These are phyloP conservation scores for Amesomyces nigricolor DNA, from an alignment of 2,329 filamentous ascomycete genomes.

Conservation along the genomic window DNA sequence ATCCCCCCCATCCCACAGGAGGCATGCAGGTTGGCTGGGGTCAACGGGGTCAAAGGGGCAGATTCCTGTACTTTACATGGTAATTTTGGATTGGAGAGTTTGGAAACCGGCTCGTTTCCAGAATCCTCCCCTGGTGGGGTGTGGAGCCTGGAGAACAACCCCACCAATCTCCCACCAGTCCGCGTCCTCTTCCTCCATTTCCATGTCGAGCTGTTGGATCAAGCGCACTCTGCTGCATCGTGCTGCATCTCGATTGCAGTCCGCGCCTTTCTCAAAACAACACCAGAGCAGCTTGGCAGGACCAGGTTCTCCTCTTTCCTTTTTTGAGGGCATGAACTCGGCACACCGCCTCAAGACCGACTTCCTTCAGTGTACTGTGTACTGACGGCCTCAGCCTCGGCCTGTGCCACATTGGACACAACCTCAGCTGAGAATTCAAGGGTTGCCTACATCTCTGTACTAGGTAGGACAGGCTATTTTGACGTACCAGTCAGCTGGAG, in stretches of 20 bases:
- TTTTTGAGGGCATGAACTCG: background rate
- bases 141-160: conserved; percentile 9
- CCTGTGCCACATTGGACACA: too few relatives aligned
- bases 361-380: too few relatives aligned
- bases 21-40: conserved; percentile 15
- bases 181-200: too few relatives aligned
- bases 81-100: conserved; percentile 18
- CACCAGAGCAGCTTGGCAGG: too few relatives aligned
- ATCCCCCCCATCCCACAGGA: background rate
- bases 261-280: too few relatives aligned
- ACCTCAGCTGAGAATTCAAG: too few relatives aligned
- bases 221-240: conserved; percentile 1
- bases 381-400: too few relatives aligned
- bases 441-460: too few relatives aligned
- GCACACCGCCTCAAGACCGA: too few relatives aligned
- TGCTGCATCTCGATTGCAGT: background rate
- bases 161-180: conserved; percentile 4
- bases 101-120: conserved; percentile 23
- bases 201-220: conserved; percentile 5
- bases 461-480: too few relatives aligned
- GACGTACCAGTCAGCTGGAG: too few relatives aligned
- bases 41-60: background rate
- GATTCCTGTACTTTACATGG: conserved; percentile 19
- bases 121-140: conserved; percentile 21
- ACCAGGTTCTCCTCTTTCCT: background rate